Conservation (phyloP, 2,329 filamentous ascomycete genomes). For the Diplodia sapinea region DNA sequence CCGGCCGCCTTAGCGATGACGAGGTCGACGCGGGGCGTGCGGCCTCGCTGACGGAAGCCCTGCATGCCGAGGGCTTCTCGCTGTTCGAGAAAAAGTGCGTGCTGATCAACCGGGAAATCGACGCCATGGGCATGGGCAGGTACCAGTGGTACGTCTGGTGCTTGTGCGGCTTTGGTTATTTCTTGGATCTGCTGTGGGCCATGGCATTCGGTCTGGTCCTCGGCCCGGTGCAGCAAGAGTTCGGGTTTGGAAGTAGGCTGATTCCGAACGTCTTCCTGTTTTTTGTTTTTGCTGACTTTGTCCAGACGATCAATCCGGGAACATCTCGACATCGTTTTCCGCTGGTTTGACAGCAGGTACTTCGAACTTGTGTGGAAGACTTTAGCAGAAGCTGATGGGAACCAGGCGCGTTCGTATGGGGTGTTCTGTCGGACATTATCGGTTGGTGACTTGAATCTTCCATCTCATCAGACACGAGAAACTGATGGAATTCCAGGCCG, state of each 20-base stretch:
- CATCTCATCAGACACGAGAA: no score
- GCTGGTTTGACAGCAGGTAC: conserved; percentile 56
- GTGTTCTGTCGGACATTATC: conserved; percentile 61
- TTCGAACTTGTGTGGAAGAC: no score
- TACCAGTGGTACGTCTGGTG: conserved; percentile 62
- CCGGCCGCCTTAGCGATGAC: not conserved
- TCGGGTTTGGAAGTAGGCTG: conserved; percentile 53
- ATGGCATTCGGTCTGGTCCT: conserved; percentile 64
- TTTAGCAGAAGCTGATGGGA: not conserved
- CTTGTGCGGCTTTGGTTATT: conserved; percentile 61
- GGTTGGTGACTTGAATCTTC: conserved; percentile 40
- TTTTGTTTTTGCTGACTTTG: not conserved
- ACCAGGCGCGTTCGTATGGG: conserved; percentile 58
- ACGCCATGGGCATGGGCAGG: conserved; percentile 59
- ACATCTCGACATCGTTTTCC: conserved; percentile 62
- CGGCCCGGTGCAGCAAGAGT: conserved; percentile 61
- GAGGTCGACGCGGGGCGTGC: not conserved
- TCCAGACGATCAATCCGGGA: conserved; percentile 50
- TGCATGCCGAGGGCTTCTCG: conserved; percentile 37
- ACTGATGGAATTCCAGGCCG: conserved; percentile 42
- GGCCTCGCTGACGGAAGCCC: conserved; percentile 9
- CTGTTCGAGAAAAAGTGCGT: conserved; percentile 54
- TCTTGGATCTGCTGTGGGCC: conserved; percentile 64
- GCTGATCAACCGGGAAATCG: conserved; percentile 57
- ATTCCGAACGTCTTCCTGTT: not conserved